Percentiles rank a stretch among this genome's conserved stretches.
These are phyloP conservation scores for Ganoderma sinense DNA, from an alignment of 1,284 basidiomycete genomes.

Conservation along the genomic window DNA sequence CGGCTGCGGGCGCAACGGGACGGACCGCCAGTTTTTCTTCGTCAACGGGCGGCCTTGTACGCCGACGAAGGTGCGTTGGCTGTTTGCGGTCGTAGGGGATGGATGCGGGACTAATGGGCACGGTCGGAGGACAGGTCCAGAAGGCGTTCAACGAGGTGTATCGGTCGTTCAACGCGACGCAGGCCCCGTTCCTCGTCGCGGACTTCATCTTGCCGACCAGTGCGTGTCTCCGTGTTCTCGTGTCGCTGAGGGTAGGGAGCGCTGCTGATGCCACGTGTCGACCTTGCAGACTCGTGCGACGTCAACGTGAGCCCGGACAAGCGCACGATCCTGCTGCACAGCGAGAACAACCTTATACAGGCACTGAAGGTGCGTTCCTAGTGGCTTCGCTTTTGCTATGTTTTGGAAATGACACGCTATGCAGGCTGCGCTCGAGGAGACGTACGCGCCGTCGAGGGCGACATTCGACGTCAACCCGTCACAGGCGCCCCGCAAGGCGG, in stretches of 20 bases:
- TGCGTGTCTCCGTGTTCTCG: conserved; percentile 47
- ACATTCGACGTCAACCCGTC: conserved; percentile 65
- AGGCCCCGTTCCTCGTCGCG: conserved; percentile 85
- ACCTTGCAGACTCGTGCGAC: conserved; percentile 82
- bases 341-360: conserved; percentile 84
- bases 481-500: conserved; percentile 12
- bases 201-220: conserved; percentile 85
- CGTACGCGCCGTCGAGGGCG: conserved; percentile 73
- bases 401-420: neutral
- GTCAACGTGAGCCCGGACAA: conserved; percentile 99
- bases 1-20: conserved; percentile 76
- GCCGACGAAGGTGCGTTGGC: conserved; percentile 65
- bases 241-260: neutral
- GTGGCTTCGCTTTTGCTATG: no score
- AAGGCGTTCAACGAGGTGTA: conserved; percentile 93
- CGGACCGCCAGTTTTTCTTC: conserved; percentile 94
- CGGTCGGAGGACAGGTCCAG: conserved; percentile 63
- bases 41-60: conserved; percentile 94
- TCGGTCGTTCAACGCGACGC: conserved; percentile 82
- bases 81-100: no score
- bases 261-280: neutral
- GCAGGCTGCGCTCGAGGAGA: conserved; percentile 64
- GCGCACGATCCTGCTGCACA: conserved; percentile 92
- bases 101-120: no score
- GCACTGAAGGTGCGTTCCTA: conserved; percentile 71